A percentile compares a stretch with the other conserved stretches of the same genome.
These are phyloP conservation scores for Cyberlindnera japonica DNA, from an alignment of 805 yeast genomes.

Conservation along the genomic window DNA sequence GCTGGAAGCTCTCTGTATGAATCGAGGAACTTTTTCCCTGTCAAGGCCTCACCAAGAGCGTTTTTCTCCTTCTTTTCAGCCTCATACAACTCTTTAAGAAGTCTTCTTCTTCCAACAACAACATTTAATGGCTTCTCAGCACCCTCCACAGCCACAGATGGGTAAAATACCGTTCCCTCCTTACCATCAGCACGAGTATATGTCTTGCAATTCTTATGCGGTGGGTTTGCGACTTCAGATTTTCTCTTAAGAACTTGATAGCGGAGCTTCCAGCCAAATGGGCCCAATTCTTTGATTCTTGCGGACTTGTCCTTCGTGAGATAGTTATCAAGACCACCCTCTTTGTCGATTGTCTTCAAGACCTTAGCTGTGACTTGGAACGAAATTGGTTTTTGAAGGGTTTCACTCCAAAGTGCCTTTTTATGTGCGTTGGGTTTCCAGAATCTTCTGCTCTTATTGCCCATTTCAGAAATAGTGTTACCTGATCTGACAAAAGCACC, in stretches of 20 bases:
- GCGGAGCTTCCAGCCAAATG: conserved; percentile 86
- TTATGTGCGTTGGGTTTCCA: conserved; percentile 81
- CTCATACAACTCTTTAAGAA: conserved; percentile 53
- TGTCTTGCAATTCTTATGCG: conserved; percentile 34
- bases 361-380: conserved; percentile 75
- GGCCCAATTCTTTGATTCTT: conserved; percentile 88
- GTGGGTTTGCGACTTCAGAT: conserved; percentile 38
- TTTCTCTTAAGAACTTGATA: conserved; percentile 58
- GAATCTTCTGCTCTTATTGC: conserved; percentile 67
- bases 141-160: conserved; percentile 37
- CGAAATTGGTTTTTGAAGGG: conserved; percentile 49
- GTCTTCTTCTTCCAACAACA: conserved; percentile 60
- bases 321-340: conserved; percentile 93
- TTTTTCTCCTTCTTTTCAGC: conserved; percentile 41
- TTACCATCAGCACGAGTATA: conserved; percentile 32
- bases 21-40: conserved; percentile 44
- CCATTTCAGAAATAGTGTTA: conserved; percentile 71
- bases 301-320: conserved; percentile 83
- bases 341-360: conserved; percentile 80
- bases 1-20: conserved; percentile 39
- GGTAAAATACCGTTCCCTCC: conserved; percentile 43
- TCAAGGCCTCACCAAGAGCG: conserved; percentile 41
- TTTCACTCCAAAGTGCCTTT: conserved; percentile 80
- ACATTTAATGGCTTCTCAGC: conserved; percentile 42
- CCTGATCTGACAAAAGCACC: conserved; percentile 80